phyloP scores from a whole-genome alignment of 2,329 filamentous ascomycete species.

The Xylaria multiplex region DNA sequence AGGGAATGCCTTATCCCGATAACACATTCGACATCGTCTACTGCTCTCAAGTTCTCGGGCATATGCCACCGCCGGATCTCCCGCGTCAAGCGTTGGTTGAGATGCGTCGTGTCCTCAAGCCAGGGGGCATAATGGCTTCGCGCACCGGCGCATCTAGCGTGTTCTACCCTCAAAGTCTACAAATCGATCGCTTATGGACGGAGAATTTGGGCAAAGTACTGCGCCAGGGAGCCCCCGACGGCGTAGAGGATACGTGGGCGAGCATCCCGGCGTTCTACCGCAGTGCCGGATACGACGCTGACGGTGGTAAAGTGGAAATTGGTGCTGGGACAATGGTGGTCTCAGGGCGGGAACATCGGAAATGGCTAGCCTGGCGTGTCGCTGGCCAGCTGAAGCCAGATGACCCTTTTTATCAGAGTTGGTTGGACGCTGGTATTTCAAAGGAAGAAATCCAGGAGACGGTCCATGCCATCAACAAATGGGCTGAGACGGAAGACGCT shows the following conservation, averaged over 20 bases:
- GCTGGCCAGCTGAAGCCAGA: slow-evolving; percentile 43
- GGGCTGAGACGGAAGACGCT: slow-evolving; percentile 52
- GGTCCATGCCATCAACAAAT: slow-evolving; percentile 45
- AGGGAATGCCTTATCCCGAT: slow-evolving; percentile 53
- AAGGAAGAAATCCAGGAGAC: slow-evolving; percentile 51
- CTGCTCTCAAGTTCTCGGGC: slow-evolving; percentile 56
- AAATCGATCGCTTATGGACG: slow-evolving; percentile 48
- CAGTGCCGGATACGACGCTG: slow-evolving; percentile 47
- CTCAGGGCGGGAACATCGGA: slow-evolving; percentile 43
- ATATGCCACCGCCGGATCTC: slow-evolving; percentile 50
- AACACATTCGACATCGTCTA: slow-evolving; percentile 56
- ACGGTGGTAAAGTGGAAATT: slow-evolving; percentile 42
- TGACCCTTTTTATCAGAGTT: slow-evolving; percentile 51
- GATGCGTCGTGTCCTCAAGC: slow-evolving; percentile 56
- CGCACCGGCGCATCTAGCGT: slow-evolving; percentile 46
- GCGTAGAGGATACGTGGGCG: slow-evolving; percentile 38
- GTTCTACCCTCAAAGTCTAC: slow-evolving; percentile 48
- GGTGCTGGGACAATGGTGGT: slow-evolving; percentile 48
- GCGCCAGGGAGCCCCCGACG: slow-evolving; percentile 35
- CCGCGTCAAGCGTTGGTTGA: slow-evolving; percentile 50
- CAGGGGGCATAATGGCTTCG: slow-evolving; percentile 54
- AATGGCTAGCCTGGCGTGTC: slow-evolving; percentile 45
- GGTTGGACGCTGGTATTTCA: slow-evolving; percentile 50
- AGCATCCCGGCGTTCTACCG: slow-evolving; percentile 49
- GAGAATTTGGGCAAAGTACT: slow-evolving; percentile 41